A percentile compares a stretch with the other conserved stretches of the same genome.
These are phyloP conservation scores for Patellifolia procumbens DNA, from an alignment of 179 eudicot species.

Conservation along the genomic window DNA sequence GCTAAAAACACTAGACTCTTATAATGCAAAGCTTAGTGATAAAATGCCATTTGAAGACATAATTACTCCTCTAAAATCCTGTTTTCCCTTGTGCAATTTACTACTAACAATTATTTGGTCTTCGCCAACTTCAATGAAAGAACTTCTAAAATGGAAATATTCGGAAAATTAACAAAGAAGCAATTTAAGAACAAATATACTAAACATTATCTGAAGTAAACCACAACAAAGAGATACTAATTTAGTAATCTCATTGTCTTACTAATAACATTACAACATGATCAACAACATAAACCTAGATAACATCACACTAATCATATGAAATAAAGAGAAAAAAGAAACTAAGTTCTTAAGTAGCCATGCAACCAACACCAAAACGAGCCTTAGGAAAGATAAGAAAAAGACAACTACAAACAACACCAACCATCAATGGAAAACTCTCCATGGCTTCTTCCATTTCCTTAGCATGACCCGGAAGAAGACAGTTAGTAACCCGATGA, in stretches of 20 bases:
- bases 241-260: neutral
- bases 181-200: no score
- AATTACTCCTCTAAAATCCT: no score
- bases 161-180: no score
- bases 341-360: constrained; percentile 44
- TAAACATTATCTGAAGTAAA: neutral
- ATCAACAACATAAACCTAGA: neutral
- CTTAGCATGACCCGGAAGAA: constrained; percentile 61
- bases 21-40: no score
- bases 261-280: neutral
- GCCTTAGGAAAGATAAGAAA: constrained; percentile 87
- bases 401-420: constrained; percentile 71
- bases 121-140: no score
- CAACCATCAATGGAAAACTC: constrained; percentile 89
- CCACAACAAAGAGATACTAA: neutral
- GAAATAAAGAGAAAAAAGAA: neutral
- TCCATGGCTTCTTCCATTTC: constrained; percentile 91
- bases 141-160: no score
- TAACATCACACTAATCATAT: neutral
- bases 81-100: no score
- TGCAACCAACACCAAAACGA: constrained; percentile 77
- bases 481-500: constrained; percentile 69
- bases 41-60: no score
- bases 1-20: no score
- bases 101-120: no score